Evolutionary conservation across 192 early-diverging fungal genomes (phyloP), one percentile per base, ranked within the genome.

Genomic region (Pilaira anomala): DNA sequence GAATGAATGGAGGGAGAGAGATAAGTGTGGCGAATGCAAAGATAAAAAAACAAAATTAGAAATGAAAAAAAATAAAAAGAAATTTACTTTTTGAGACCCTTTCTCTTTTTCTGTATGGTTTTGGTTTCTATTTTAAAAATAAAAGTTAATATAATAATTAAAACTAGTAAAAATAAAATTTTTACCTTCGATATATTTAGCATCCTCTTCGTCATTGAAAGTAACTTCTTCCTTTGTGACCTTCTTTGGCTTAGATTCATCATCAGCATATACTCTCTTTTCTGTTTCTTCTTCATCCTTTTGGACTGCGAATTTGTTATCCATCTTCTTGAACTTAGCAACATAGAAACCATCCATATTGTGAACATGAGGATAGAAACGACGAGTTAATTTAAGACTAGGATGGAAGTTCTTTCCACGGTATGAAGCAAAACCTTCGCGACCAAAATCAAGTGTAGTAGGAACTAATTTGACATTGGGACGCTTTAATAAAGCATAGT

Each of bases 301-400:
- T 21, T 59, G 55, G 22, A 88, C 86, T 19, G 60, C 49, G n/a
- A 51, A 57, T 78, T 92, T 93, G 80, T 97, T 98, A 48, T 89
- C 90, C 8, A 88, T 73, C 77, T 99, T 98, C 72, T 97, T 91
- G 74, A 99, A 87, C 66, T 99, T 99, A 48, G 97, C 92, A 12
- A 99, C 95, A 78, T 84, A 99, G 86, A 99, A 99, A 39, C 97
- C 97, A 73, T 99, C 97, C 97, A 99, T 98, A 73, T 99, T 99
- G 74, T 98, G 91, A 25, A 94, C 86, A 67, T 99, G 97, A 36
- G 97, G 94, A 75, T 97, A 99, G 78, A 90, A 97, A 40, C 97
- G 82, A 52, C 92, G 79, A 1, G 95, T 93, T 62, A 94, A 73
- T 16, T 78, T 77, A 57, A 99, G 57, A 24, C 89, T 88, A 13